Percentiles rank a stretch among this genome's conserved stretches.
Evolutionary conservation across 2,329 filamentous ascomycete species (phyloP).

Genomic region (Westerdykella sp.): DNA sequence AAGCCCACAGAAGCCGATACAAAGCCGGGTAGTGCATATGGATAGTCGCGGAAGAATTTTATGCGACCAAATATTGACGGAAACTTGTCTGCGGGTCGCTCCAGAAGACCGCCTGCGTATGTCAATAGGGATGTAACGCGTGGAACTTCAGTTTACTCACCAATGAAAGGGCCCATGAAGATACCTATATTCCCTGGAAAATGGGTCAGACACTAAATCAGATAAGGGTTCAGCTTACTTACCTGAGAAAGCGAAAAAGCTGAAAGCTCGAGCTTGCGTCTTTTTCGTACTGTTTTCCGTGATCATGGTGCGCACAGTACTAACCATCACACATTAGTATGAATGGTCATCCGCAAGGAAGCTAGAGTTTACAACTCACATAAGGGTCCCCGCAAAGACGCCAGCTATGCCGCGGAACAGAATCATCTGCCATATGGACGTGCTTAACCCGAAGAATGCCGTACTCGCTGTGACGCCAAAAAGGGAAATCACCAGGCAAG

Average conservation of each 20-base stretch:
- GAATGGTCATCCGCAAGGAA: not conserved
- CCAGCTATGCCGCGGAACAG: slow-evolving; percentile 65
- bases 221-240: too few species aligned
- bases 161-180: slow-evolving; percentile 61
- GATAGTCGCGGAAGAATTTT: slow-evolving; percentile 57
- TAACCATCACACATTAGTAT: slow-evolving; percentile 6
- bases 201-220: too few species aligned
- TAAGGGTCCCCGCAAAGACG: slow-evolving; percentile 65
- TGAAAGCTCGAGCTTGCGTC: slow-evolving; percentile 68
- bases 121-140: slow-evolving; percentile 1
- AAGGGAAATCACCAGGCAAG: slow-evolving; percentile 62
- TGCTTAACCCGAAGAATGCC: slow-evolving; percentile 62
- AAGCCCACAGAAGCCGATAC: slow-evolving; percentile 51
- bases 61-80: slow-evolving; percentile 50
- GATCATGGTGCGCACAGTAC: slow-evolving; percentile 69
- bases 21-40: slow-evolving; percentile 61
- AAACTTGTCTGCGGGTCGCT: slow-evolving; percentile 61
- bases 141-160: slow-evolving; percentile 15
- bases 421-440: slow-evolving; percentile 66
- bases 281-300: slow-evolving; percentile 63
- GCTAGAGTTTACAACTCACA: slow-evolving; percentile 35
- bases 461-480: slow-evolving; percentile 57
- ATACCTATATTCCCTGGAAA: slow-evolving; percentile 58
- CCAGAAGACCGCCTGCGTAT: slow-evolving; percentile 57
- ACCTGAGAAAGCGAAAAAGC: slow-evolving; percentile 67